phyloP scores from a whole-genome alignment of 495 filamentous ascomycete species.

The Durotheca rogersii region DNA sequence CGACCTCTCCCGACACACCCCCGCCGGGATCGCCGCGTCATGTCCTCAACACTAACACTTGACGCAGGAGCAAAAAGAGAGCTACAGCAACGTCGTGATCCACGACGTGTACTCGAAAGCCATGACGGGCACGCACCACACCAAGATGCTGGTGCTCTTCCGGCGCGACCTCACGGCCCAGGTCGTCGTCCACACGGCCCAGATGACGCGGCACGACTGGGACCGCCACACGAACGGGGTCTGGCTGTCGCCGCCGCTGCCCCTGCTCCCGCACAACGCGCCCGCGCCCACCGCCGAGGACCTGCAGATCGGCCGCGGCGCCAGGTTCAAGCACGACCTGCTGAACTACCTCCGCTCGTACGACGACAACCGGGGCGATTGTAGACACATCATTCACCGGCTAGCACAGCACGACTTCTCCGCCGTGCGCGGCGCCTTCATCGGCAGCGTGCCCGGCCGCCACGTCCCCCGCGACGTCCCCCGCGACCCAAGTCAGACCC shows the following conservation, averaged over 20 bases:
- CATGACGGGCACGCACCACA: slow-evolving; percentile 78
- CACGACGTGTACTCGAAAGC: slow-evolving; percentile 82
- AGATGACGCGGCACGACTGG: slow-evolving; percentile 87
- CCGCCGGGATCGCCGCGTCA: too few relatives aligned
- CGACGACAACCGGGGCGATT: slow-evolving; percentile 52
- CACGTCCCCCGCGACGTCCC: slow-evolving; percentile 60
- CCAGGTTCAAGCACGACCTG: slow-evolving; percentile 73
- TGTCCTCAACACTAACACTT: slow-evolving; percentile 11
- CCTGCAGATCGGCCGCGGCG: slow-evolving; percentile 56
- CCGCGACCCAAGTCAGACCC: slow-evolving; percentile 47
- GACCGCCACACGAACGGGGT: slow-evolving; percentile 81
- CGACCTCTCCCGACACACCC: too few relatives aligned
- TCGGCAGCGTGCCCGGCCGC: slow-evolving; percentile 74
- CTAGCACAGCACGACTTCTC: slow-evolving; percentile 70
- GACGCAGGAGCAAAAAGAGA: slow-evolving; percentile 53
- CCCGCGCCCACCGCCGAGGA: not conserved
- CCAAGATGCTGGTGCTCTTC: slow-evolving; percentile 82
- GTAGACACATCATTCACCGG: slow-evolving; percentile 52
- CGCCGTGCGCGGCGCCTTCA: slow-evolving; percentile 65
- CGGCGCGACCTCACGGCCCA: slow-evolving; percentile 75
- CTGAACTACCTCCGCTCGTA: slow-evolving; percentile 73
- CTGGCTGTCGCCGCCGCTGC: slow-evolving; percentile 78
- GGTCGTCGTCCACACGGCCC: slow-evolving; percentile 84
- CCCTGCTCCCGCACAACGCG: slow-evolving; percentile 38
- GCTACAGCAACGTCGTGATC: slow-evolving; percentile 66